Base-by-base conservation (phyloP, 2,329 filamentous ascomycete species). In the Talaromyces funiculosus region DNA sequence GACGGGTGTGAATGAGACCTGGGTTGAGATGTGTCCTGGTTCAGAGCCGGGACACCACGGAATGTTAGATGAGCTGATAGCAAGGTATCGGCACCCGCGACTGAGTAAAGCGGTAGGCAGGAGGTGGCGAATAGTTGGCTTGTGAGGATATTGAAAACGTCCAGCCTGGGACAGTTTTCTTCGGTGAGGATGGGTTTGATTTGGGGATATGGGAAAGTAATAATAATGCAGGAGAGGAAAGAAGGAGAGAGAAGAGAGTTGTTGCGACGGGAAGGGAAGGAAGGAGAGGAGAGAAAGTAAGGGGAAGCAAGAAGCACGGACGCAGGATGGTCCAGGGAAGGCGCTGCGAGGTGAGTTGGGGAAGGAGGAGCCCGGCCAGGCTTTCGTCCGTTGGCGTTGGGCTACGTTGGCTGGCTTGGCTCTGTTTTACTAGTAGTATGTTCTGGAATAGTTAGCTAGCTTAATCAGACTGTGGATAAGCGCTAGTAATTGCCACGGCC, bases 261-360 rank as follows among this genome's bases (percentile, higher is more conserved):
- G 54, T 37, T 22, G 18, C 35, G 22, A 55, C 9, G 38, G 49
- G 40, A 45, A 45, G 2, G 53, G 45, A 53, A 61, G 53, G 57
- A 60, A 33, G 26, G 53, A 16, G 42, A 22, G 58, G 56, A 38
- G 54, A 61, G 59, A 60, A 58, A 57, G 62, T 49, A 62, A 57
- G 60, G 57, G 61, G 55, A 63, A 58, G 61, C 29, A 47, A 29
- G 53, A 49, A 53, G 45, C 40, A 61, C 60, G 58, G 55, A 56
- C 53, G 33, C 24, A 24, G 45, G 40, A 35, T 9, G n/a, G 26
- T n/a, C 29, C 47, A 53, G 47, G 47, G 51, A 53, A 53, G 49
- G 49, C 49, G 49, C 49, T 22, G 49, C 31, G 22, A 53, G 31
- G 20, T 40, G 31, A 37, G 51, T 54, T 54, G 51, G 51, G 51